Evolutionary conservation across 495 filamentous ascomycete species (phyloP).

Genomic region (Neurospora sp.): DNA sequence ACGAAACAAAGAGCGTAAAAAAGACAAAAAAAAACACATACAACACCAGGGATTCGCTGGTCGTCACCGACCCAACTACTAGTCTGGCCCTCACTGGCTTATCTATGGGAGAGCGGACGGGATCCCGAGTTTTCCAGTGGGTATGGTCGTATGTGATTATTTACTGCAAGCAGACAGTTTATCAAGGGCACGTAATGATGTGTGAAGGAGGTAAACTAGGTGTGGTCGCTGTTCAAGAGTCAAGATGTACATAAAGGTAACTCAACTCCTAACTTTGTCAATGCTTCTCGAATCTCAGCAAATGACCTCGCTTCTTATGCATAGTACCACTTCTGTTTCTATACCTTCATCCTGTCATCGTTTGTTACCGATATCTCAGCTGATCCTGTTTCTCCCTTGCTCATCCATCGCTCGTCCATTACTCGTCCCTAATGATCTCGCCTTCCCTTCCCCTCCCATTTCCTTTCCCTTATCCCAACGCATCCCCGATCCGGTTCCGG

Average conservation of each 20-base stretch:
- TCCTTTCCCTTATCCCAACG: background rate
- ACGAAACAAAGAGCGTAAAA: background rate
- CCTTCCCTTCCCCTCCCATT: background rate
- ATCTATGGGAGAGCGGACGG: slow-evolving; percentile 43
- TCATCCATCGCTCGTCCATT: background rate
- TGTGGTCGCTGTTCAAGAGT: too few species aligned
- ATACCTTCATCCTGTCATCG: background rate
- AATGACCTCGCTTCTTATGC: too few species aligned
- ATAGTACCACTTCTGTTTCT: background rate
- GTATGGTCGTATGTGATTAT: background rate
- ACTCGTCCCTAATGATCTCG: background rate
- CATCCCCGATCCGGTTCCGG: background rate
- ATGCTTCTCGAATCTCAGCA: too few species aligned
- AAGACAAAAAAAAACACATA: slow-evolving; percentile 20
- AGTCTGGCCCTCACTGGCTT: slow-evolving; percentile 24
- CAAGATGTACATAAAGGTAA: too few species aligned
- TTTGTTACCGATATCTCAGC: background rate
- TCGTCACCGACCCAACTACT: slow-evolving; percentile 38
- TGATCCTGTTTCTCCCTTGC: background rate
- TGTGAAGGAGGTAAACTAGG: too few species aligned
- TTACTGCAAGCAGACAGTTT: background rate
- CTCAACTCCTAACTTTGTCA: too few species aligned
- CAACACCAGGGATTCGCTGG: slow-evolving; percentile 34
- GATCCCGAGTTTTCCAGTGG: slow-evolving; percentile 23
- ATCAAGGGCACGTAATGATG: background rate